Evolutionary conservation across 2,329 filamentous ascomycete species (phyloP).

Genomic region (Bipolaris oryzae): DNA sequence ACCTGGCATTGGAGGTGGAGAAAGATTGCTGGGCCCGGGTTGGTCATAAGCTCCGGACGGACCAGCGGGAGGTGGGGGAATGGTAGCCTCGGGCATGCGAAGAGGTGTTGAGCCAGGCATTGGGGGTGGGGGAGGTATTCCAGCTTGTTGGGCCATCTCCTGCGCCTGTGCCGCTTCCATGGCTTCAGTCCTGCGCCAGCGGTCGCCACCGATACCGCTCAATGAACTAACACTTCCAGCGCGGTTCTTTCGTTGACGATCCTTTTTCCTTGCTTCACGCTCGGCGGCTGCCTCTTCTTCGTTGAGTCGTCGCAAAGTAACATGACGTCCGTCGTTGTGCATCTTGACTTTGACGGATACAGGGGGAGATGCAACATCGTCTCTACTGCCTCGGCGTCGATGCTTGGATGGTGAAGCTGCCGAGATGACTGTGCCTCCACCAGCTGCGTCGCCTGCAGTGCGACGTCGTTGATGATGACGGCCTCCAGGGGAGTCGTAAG

Average conservation of each 20-base stretch:
- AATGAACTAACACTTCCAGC: slow-evolving; percentile 50
- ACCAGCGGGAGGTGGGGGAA: slow-evolving; percentile 39
- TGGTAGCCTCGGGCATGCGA: slow-evolving; percentile 38
- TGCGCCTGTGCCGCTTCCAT: slow-evolving; percentile 45
- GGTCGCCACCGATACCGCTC: slow-evolving; percentile 44
- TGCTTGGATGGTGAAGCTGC: slow-evolving; percentile 37
- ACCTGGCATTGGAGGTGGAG: slow-evolving; percentile 44
- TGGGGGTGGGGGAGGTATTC: slow-evolving; percentile 30
- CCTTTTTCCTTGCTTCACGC: slow-evolving; percentile 60
- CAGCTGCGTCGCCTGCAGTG: slow-evolving; percentile 33
- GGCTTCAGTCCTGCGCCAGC: slow-evolving; percentile 49
- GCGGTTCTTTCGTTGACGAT: slow-evolving; percentile 49
- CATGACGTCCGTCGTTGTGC: slow-evolving; percentile 67
- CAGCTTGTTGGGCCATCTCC: slow-evolving; percentile 33
- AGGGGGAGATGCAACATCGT: slow-evolving; percentile 61
- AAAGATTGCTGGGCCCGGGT: slow-evolving; percentile 22
- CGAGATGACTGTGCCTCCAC: slow-evolving; percentile 37
- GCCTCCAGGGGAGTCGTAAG: slow-evolving; percentile 46
- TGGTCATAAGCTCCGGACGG: slow-evolving; percentile 32
- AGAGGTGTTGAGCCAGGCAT: slow-evolving; percentile 34
- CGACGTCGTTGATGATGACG: slow-evolving; percentile 43
- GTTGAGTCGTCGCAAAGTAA: slow-evolving; percentile 66
- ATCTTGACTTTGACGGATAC: slow-evolving; percentile 70
- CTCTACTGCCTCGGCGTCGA: slow-evolving; percentile 41
- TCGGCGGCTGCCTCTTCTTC: slow-evolving; percentile 67